Conservation (phyloP, 2,329 filamentous ascomycete species). For the Microsporum audouinii region DNA sequence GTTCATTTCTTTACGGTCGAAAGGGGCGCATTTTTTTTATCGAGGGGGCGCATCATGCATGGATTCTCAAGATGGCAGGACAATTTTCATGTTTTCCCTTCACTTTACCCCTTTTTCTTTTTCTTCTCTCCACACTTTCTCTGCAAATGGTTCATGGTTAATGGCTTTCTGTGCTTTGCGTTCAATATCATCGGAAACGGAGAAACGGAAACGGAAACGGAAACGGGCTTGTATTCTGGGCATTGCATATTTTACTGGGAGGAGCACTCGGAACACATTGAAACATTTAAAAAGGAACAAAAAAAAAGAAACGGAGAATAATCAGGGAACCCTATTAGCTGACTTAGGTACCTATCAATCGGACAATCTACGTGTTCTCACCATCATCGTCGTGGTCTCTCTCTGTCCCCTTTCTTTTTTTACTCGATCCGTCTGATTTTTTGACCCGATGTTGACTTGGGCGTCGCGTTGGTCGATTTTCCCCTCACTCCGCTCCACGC, state of each 20-base stretch:
- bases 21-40: not conserved
- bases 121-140: not conserved
- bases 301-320: not conserved
- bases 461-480: not conserved
- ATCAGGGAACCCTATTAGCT: not conserved
- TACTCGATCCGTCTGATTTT: not conserved
- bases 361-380: not conserved
- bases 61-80: not conserved
- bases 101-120: not conserved
- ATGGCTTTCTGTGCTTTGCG: not conserved
- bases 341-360: not conserved
- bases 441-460: not conserved
- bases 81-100: not conserved
- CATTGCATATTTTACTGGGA: not conserved
- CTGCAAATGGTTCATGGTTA: not conserved
- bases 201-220: not conserved
- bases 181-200: not conserved
- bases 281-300: not conserved
- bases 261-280: not conserved
- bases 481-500: not conserved
- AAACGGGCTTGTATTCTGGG: conserved; percentile 1
- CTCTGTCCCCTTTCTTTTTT: not conserved
- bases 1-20: not conserved
- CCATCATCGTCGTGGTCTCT: not conserved
- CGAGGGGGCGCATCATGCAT: not conserved